A percentile compares a stretch with the other conserved stretches of the same genome.
These are phyloP conservation scores for Talaromyces sp. DNA, from an alignment of 2,329 filamentous ascomycete species.

Conservation along the genomic window DNA sequence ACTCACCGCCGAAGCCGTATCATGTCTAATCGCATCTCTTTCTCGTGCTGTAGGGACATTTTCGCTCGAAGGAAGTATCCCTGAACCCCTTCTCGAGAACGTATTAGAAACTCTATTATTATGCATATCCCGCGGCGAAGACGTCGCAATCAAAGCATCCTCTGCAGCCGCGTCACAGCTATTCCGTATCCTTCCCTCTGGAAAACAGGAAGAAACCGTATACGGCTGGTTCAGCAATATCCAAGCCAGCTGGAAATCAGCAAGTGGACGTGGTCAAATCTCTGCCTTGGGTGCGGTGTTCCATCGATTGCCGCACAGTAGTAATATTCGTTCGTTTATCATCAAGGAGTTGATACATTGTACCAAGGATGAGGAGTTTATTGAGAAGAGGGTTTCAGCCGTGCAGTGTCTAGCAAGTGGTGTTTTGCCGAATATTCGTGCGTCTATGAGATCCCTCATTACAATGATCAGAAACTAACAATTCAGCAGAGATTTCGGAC, in stretches of 20 bases:
- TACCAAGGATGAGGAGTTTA: conserved; percentile 35
- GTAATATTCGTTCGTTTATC: conserved; percentile 28
- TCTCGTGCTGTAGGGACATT: conserved; percentile 26
- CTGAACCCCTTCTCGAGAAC: conserved; percentile 26
- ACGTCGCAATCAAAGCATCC: conserved; percentile 39
- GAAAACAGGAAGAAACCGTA: conserved; percentile 34
- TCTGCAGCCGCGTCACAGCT: conserved; percentile 40
- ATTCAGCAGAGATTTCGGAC: conserved; percentile 28
- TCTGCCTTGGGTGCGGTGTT: conserved; percentile 42
- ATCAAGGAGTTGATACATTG: conserved; percentile 35
- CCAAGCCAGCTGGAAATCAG: conserved; percentile 33
- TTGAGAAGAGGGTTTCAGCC: conserved; percentile 41
- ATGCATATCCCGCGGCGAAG: conserved; percentile 40
- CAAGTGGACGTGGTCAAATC: conserved; percentile 44
- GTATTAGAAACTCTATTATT: conserved; percentile 36
- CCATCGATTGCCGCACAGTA: conserved; percentile 28
- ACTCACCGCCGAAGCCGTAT: conserved; percentile 41
- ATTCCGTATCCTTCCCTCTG: conserved; percentile 35
- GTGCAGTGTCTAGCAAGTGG: conserved; percentile 38
- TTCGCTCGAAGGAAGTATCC: conserved; percentile 10
- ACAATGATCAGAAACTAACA: conserved; percentile 21
- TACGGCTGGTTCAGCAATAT: conserved; percentile 41
- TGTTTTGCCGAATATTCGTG: conserved; percentile 39
- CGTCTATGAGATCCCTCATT: conserved; percentile 2
- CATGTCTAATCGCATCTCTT: conserved; percentile 39